phyloP scores from a whole-genome alignment of 495 filamentous ascomycete species.

The Xylaria intraflava region DNA sequence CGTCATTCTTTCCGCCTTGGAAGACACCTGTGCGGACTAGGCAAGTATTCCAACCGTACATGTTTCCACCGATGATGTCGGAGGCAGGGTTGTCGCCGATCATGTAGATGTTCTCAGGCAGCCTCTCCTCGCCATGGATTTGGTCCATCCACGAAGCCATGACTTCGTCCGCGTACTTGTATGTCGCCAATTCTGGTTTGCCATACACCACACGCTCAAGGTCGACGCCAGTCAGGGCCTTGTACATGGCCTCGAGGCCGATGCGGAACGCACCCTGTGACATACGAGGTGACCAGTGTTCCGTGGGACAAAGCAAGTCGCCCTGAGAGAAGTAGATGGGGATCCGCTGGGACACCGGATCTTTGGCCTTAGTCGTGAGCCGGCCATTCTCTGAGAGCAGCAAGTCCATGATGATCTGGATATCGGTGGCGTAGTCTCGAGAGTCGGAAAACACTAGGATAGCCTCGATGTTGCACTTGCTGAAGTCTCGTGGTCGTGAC shows the following conservation, averaged over 20 bases:
- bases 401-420: conserved; percentile 80
- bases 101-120: conserved; percentile 76
- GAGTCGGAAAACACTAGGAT: conserved; percentile 80
- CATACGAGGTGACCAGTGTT: conserved; percentile 67
- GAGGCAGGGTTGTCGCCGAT: conserved; percentile 74
- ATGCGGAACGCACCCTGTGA: conserved; percentile 73
- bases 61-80: conserved; percentile 73
- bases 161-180: conserved; percentile 76
- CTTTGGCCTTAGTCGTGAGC: conserved; percentile 58
- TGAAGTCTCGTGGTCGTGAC: conserved; percentile 57
- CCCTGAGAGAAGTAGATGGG: conserved; percentile 73
- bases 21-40: conserved; percentile 63
- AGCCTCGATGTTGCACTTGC: conserved; percentile 66
- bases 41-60: conserved; percentile 78
- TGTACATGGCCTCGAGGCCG: conserved; percentile 72
- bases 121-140: conserved; percentile 62
- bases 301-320: conserved; percentile 69
- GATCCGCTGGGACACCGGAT: conserved; percentile 58
- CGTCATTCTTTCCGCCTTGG: conserved; percentile 65
- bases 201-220: conserved; percentile 81
- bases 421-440: conserved; percentile 75
- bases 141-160: conserved; percentile 68
- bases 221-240: conserved; percentile 63
- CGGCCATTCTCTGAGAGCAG: conserved; percentile 67
- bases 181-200: conserved; percentile 72